Evolutionary conservation across 2,329 filamentous ascomycete species (phyloP), one percentile per base, ranked within the genome.

Genomic region (Aspergillus fumigatus): DNA sequence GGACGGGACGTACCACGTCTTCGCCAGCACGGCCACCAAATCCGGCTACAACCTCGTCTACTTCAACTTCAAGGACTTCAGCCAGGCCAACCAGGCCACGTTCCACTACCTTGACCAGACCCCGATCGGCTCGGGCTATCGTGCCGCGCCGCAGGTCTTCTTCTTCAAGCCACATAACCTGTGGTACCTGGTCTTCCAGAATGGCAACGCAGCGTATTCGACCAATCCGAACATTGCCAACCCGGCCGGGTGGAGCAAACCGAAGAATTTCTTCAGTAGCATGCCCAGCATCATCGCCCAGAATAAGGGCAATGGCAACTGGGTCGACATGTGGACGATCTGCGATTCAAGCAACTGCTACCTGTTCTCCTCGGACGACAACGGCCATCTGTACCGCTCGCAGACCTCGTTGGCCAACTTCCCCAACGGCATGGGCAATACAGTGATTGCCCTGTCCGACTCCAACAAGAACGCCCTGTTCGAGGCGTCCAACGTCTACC

Each of bases 121-220:
- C 27, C 40, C 48, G 2, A 52, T 57, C 23, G 55, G 52, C 4
- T 21, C 26, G 6, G 55, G 55, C 27, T 57, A 57, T 17, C 48
- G 51, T 9, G 83, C 86, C 23, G 85, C 85, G 0, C 85, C 85
- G 1, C 84, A 83, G 0, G 72, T 88, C 50, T 86, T 88, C 74
- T 83, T 80, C 75, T 88, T 87, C 63, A 62, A 67, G 4, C 85
- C 85, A 0, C 87, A 86, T 73, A 77, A 73, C 61, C 70, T 82
- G 60, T 88, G 85, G 85, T 73, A 87, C n/a, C 77, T 88, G 0
- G 82, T 83, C n/a, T 82, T 86, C 65, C 84, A 88, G 69, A 87
- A 84, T 84, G 84, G 84, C 1, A 65, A 81, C 0, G 81, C 78
- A 0, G 63, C 84, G 0, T 88, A 88, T 74, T 79, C 79, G 2